Evolutionary conservation across 768 basidiomycete species (phyloP).

Genomic region (Pisolithus orientalis): DNA sequence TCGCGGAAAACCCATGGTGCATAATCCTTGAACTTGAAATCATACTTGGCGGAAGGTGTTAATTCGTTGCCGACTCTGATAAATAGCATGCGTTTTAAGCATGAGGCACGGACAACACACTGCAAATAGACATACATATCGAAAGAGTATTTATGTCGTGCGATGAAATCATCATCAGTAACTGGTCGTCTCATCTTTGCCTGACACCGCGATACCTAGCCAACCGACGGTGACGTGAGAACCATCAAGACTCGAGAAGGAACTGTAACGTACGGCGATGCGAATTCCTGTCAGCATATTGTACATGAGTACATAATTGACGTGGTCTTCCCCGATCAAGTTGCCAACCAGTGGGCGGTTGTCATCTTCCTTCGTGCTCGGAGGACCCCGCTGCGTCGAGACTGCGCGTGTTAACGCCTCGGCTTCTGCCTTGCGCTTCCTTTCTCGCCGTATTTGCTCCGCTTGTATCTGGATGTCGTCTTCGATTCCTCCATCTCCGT

Average conservation of each 20-base stretch:
- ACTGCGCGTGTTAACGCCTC: constrained; percentile 44
- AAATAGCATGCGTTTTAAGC: constrained; percentile 3
- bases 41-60: constrained; percentile 95
- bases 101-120: background rate
- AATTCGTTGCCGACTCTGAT: constrained; percentile 91
- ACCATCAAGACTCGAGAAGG: background rate
- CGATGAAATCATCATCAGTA: constrained; percentile 79
- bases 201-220: constrained; percentile 88
- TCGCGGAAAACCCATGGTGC: constrained; percentile 98
- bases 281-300: constrained; percentile 99
- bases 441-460: constrained; percentile 77
- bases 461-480: constrained; percentile 81
- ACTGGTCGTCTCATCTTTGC: constrained; percentile 88
- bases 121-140: constrained; percentile 65
- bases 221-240: constrained; percentile 5
- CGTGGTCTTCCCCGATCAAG: constrained; percentile 96
- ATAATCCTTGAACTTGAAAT: constrained; percentile 99
- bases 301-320: constrained; percentile 99
- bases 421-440: constrained; percentile 67
- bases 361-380: constrained; percentile 34
- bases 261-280: constrained; percentile 62
- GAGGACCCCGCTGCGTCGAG: constrained; percentile 17
- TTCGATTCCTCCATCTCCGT: constrained; percentile 37
- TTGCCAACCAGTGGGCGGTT: constrained; percentile 79
- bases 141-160: constrained; percentile 92